Conservation (phyloP, 1,284 basidiomycete genomes). For the Sutorius eximius region DNA sequence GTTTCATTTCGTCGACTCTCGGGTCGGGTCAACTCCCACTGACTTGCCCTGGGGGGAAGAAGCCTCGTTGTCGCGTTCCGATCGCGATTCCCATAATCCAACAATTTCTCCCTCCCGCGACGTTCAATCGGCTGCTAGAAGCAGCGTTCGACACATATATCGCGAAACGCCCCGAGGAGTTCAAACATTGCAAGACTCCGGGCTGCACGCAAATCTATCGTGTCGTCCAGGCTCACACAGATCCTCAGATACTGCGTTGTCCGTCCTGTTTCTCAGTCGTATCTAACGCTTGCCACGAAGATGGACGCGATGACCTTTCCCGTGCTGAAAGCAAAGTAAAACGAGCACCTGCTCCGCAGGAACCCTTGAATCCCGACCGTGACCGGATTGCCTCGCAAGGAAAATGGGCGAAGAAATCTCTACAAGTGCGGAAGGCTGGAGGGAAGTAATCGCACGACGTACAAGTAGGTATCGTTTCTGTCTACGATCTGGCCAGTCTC, state of each 20-base stretch:
- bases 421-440: constrained; percentile 47
- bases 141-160: constrained; percentile 46
- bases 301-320: constrained; percentile 49
- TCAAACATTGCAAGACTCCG: constrained; percentile 55
- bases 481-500: neutral
- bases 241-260: constrained; percentile 39
- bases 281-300: constrained; percentile 51
- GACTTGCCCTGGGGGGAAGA: constrained; percentile 48
- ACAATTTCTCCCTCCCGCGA: constrained; percentile 42
- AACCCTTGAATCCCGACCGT: constrained; percentile 40
- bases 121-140: constrained; percentile 48
- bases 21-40: constrained; percentile 50
- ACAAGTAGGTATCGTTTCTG: constrained; percentile 25
- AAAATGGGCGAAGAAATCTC: constrained; percentile 39
- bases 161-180: constrained; percentile 44
- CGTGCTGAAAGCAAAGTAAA: constrained; percentile 43
- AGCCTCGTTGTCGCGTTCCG: constrained; percentile 43
- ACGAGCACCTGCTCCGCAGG: constrained; percentile 41
- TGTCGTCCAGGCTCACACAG: constrained; percentile 19
- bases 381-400: constrained; percentile 38
- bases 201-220: constrained; percentile 59
- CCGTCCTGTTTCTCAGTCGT: constrained; percentile 52
- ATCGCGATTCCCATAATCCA: constrained; percentile 53
- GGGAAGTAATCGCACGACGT: constrained; percentile 59
- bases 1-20: constrained; percentile 47